phyloP scores from a whole-genome alignment of 2,329 filamentous ascomycete species.

The Fusarium sp. region DNA sequence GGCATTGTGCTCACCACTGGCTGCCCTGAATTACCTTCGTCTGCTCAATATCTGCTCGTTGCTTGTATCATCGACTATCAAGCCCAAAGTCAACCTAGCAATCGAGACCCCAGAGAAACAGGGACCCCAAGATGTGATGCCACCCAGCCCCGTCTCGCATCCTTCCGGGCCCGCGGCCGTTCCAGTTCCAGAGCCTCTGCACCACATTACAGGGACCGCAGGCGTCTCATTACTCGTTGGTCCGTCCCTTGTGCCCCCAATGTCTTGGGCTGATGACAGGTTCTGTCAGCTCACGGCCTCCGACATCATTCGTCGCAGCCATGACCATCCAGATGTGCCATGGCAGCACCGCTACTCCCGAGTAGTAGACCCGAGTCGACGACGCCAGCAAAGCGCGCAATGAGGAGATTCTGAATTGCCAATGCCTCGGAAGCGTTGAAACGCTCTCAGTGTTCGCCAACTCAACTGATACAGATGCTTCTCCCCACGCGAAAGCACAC shows the following conservation, averaged over 20 bases:
- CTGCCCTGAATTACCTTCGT: not conserved
- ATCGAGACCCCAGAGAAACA: slow-evolving; percentile 27
- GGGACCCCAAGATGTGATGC: slow-evolving; percentile 27
- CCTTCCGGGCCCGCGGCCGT: slow-evolving; percentile 28
- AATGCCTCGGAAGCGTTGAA: slow-evolving; percentile 4
- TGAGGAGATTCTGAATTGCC: slow-evolving; percentile 1
- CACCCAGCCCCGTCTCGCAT: slow-evolving; percentile 30
- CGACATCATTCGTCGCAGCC: slow-evolving; percentile 34
- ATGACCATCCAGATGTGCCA: slow-evolving; percentile 8
- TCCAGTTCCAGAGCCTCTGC: slow-evolving; percentile 37
- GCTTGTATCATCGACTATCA: not conserved
- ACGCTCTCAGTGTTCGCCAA: slow-evolving; percentile 1
- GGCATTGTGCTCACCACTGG: not conserved
- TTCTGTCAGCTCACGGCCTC: slow-evolving; percentile 25
- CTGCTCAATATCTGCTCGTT: not conserved
- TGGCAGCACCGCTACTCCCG: slow-evolving; percentile 2
- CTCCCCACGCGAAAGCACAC: slow-evolving; percentile 14
- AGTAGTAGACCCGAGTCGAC: not conserved
- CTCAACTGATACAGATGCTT: slow-evolving; percentile 7
- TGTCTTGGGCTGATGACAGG: slow-evolving; percentile 34
- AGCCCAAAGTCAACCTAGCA: slow-evolving; percentile 10
- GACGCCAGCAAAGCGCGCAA: slow-evolving; percentile 4
- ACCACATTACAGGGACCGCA: slow-evolving; percentile 21
- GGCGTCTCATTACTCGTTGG: slow-evolving; percentile 11
- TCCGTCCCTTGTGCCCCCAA: slow-evolving; percentile 11